Percentiles rank a stretch among this genome's conserved stretches.
Conservation (phyloP, 2,329 filamentous ascomycete species). For the Talaromyces sp. region DNA sequence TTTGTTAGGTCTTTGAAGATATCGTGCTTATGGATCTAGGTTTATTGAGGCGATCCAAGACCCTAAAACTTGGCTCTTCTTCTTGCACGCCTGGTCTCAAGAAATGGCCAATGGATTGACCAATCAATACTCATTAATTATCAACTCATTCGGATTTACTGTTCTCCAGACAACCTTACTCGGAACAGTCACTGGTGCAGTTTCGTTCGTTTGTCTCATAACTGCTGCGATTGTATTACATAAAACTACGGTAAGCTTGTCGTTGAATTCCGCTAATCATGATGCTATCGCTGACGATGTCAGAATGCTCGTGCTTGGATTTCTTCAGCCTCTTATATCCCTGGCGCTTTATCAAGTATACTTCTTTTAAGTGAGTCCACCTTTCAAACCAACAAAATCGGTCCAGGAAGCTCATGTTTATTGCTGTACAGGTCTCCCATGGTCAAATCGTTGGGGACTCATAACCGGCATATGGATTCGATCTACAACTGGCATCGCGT, state of each 20-base stretch:
- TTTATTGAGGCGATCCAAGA: slow-evolving; percentile 34
- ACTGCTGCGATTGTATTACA: slow-evolving; percentile 30
- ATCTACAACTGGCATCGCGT: slow-evolving; percentile 37
- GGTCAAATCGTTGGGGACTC: slow-evolving; percentile 39
- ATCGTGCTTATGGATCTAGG: slow-evolving; percentile 12
- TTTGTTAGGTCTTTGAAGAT: not conserved
- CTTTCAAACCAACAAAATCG: not conserved
- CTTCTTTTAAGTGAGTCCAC: slow-evolving; percentile 26
- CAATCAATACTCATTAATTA: slow-evolving; percentile 45
- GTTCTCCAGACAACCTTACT: slow-evolving; percentile 21
- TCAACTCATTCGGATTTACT: slow-evolving; percentile 46
- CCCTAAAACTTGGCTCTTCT: slow-evolving; percentile 37
- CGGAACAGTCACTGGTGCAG: slow-evolving; percentile 26
- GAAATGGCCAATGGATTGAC: slow-evolving; percentile 34
- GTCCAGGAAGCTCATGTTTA: not conserved
- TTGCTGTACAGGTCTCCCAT: slow-evolving; percentile 28
- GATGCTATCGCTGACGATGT: not conserved
- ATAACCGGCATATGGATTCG: slow-evolving; percentile 39
- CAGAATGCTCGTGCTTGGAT: slow-evolving; percentile 20
- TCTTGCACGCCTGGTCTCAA: slow-evolving; percentile 35
- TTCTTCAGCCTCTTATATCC: slow-evolving; percentile 34
- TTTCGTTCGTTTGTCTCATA: slow-evolving; percentile 28
- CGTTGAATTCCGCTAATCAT: no score
- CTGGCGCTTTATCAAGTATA: slow-evolving; percentile 37
- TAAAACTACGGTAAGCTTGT: slow-evolving; percentile 27